These are phyloP conservation scores for Debaryomyces coudertii DNA, from an alignment of 1,139 yeast species.

Conservation along the genomic window DNA sequence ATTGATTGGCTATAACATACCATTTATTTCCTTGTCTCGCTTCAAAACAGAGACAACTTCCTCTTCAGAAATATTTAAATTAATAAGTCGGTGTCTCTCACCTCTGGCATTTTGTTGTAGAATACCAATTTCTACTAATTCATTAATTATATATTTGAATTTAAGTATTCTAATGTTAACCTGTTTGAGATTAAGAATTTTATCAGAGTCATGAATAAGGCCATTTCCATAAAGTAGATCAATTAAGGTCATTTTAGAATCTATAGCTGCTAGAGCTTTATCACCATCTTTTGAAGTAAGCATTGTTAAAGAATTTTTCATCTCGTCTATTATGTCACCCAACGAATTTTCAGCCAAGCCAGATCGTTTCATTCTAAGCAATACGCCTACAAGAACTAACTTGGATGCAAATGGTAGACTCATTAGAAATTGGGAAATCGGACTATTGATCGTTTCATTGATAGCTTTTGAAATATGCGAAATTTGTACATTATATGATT, in stretches of 20 bases:
- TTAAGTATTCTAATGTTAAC: slow-evolving; percentile 42
- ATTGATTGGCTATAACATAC: slow-evolving; percentile 11
- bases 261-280: slow-evolving; percentile 20
- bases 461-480: slow-evolving; percentile 77
- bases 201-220: slow-evolving; percentile 15
- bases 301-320: slow-evolving; percentile 46
- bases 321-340: slow-evolving; percentile 81
- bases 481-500: slow-evolving; percentile 61
- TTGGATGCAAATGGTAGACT: slow-evolving; percentile 71
- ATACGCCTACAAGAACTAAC: slow-evolving; percentile 66
- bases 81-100: slow-evolving; percentile 65
- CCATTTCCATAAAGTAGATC: slow-evolving; percentile 36
- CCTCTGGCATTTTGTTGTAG: slow-evolving; percentile 69
- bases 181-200: slow-evolving; percentile 2
- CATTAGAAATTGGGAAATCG: slow-evolving; percentile 60
- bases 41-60: slow-evolving; percentile 65
- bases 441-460: slow-evolving; percentile 77
- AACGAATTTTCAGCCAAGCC: slow-evolving; percentile 72
- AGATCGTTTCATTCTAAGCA: slow-evolving; percentile 66
- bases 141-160: slow-evolving; percentile 59
- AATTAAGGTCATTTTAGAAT: slow-evolving; percentile 20
- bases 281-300: slow-evolving; percentile 27
- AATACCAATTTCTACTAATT: slow-evolving; percentile 78
- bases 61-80: slow-evolving; percentile 70
- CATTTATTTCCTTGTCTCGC: slow-evolving; percentile 45